Evolutionary conservation across 2,329 filamentous ascomycete species (phyloP).

Genomic region (Colletotrichum orbiculare): DNA sequence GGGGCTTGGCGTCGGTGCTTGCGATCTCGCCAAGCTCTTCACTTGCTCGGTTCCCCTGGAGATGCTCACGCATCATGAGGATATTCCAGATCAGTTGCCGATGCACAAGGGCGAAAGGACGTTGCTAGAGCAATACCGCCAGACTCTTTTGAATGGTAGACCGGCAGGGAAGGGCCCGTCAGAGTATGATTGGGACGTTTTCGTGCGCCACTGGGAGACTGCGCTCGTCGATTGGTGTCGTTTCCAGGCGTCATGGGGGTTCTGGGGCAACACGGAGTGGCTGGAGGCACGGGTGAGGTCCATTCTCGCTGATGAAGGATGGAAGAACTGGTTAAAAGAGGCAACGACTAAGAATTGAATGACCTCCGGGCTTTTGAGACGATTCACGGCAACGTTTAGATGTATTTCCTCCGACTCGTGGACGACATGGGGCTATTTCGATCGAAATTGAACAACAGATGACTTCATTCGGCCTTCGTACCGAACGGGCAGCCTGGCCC

Average conservation of each 20-base stretch:
- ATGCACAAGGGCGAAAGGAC: slow-evolving; percentile 63
- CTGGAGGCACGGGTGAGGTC: slow-evolving; percentile 63
- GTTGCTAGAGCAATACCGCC: slow-evolving; percentile 63
- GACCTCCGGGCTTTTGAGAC: background rate
- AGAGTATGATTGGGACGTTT: slow-evolving; percentile 64
- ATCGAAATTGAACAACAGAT: background rate
- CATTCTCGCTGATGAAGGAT: slow-evolving; percentile 57
- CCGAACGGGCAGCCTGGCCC: slow-evolving; percentile 6
- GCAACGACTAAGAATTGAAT: slow-evolving; percentile 23
- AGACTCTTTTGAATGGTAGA: slow-evolving; percentile 44
- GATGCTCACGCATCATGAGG: slow-evolving; percentile 55
- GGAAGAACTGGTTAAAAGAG: slow-evolving; percentile 56
- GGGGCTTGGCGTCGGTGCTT: slow-evolving; percentile 71
- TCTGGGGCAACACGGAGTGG: slow-evolving; percentile 71
- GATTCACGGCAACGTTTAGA: background rate
- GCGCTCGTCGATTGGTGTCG: slow-evolving; percentile 75
- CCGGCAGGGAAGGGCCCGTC: slow-evolving; percentile 39
- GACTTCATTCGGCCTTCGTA: background rate
- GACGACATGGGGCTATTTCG: background rate
- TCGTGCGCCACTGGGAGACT: slow-evolving; percentile 72
- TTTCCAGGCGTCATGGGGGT: slow-evolving; percentile 70
- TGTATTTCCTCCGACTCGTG: no score
- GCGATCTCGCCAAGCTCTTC: slow-evolving; percentile 74
- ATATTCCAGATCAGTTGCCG: slow-evolving; percentile 50
- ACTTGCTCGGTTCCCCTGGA: slow-evolving; percentile 71